Evolutionary conservation across 257 asterid species (phyloP), one percentile per base, ranked within the genome.

Genomic region (Scutellaria barbata): DNA sequence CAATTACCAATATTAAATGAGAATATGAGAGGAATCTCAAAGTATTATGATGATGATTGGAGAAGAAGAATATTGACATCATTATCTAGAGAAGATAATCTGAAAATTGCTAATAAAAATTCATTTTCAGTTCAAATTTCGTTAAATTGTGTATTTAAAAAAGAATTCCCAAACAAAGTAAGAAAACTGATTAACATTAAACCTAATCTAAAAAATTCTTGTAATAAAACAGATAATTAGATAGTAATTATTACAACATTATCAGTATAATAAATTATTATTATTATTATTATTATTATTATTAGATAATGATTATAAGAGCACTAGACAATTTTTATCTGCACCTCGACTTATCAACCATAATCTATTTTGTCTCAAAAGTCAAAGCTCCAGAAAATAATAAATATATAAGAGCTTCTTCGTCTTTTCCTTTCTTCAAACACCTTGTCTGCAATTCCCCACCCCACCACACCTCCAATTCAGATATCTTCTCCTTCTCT

Each of bases 271-370:
- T 17, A 39, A 14, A 22, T 22, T 22, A 22, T 22, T 22, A 22
- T 22, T 22, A 22, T 22, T 22, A 22, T 22, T 0, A 22, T 22
- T 0, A 0, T 22, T 1, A 22, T 22, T 37, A 10, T 13, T 12
- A 9, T 39, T 14, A 13, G 7, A 11, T 25, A 16, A 61, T 60
- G 46, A 75, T 68, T 68, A 60, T 25, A 33, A 75, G 53, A 67
- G 60, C 69, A 63, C 57, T 53, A 54, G 11, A 6, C 7, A 46
- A 41, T 63, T 60, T 37, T 69, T 64, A 69, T 69, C 14, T 64
- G 80, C 80, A n/a, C 42, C 45, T 66, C 68, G 72, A 74, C 83
- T 79, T 79, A 79, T 79, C 83, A 79, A 41, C 66, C 60, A 59
- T 20, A 50, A 58, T 61, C 30, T 46, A 54, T 60, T 40, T 12